These are phyloP conservation scores for Boehmeria nivea DNA, from an alignment of 306 rosid genomes.

Conservation along the genomic window DNA sequence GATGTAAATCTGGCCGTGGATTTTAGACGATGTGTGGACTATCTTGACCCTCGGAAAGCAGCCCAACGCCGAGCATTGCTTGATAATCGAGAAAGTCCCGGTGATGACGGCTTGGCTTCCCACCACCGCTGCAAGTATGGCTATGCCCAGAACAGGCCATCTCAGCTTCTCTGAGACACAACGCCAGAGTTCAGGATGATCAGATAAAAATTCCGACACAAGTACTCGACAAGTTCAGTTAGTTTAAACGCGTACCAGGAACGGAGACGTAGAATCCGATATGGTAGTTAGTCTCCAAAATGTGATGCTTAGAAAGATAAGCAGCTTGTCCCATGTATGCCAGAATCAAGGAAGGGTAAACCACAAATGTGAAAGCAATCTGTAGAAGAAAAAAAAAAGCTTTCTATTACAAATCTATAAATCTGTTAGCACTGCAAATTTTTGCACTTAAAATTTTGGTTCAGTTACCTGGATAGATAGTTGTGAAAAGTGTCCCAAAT, in stretches of 20 bases:
- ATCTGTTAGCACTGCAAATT: neutral
- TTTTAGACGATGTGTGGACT: slow-evolving; percentile 77
- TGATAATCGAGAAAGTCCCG: slow-evolving; percentile 92
- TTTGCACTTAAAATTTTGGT: neutral
- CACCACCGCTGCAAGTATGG: slow-evolving; percentile 93
- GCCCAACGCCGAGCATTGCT: slow-evolving; percentile 81
- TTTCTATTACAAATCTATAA: slow-evolving; percentile 28
- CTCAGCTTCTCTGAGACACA: slow-evolving; percentile 54
- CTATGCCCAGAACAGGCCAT: slow-evolving; percentile 90
- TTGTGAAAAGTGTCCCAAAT: slow-evolving; percentile 90
- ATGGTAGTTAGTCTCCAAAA: slow-evolving; percentile 47
- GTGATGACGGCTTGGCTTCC: slow-evolving; percentile 97
- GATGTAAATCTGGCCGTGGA: slow-evolving; percentile 91
- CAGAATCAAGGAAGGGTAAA: slow-evolving; percentile 78
- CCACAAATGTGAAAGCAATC: slow-evolving; percentile 92
- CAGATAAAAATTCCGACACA: slow-evolving; percentile 1
- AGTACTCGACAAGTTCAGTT: neutral
- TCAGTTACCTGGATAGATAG: slow-evolving; percentile 36
- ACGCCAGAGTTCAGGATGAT: neutral
- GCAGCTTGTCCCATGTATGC: slow-evolving; percentile 99
- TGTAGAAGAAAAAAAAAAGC: slow-evolving; percentile 31
- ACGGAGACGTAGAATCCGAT: slow-evolving; percentile 95
- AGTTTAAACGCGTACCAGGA: slow-evolving; percentile 62
- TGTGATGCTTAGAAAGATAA: slow-evolving; percentile 80
- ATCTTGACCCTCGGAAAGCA: slow-evolving; percentile 91